These are phyloP conservation scores for Ceratonia siliqua DNA, from an alignment of 306 rosid species.

Conservation along the genomic window DNA sequence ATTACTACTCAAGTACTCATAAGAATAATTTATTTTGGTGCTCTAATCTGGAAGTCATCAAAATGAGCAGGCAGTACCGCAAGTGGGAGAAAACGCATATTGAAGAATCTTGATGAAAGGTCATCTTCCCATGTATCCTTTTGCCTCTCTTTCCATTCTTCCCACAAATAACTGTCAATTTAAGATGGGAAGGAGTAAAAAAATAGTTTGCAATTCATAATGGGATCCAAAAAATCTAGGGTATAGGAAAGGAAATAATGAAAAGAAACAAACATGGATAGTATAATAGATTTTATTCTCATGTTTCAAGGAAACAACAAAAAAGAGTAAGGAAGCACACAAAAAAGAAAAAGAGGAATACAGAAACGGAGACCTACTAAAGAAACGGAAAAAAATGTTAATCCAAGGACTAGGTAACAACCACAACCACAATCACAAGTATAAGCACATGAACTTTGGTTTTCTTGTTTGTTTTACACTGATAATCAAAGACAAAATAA, in stretches of 20 bases:
- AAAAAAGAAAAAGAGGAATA: background rate
- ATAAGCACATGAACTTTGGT: background rate
- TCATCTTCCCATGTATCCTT: constrained; percentile 60
- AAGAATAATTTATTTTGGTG: background rate
- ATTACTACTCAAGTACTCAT: background rate
- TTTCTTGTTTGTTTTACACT: constrained; percentile 9
- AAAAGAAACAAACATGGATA: constrained; percentile 12
- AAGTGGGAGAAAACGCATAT: constrained; percentile 80
- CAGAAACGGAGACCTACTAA: background rate
- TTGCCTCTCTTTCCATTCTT: constrained; percentile 94
- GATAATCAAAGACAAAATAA: background rate
- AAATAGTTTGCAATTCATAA: background rate
- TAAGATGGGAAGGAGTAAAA: constrained; percentile 24
- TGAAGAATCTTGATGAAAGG: constrained; percentile 58
- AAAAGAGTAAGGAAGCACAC: background rate
- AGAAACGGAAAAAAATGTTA: constrained; percentile 17
- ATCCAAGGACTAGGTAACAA: background rate
- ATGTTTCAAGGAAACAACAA: background rate
- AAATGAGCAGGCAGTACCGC: constrained; percentile 56
- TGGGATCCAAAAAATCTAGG: constrained; percentile 2
- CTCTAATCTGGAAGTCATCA: constrained; percentile 18
- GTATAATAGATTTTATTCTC: background rate
- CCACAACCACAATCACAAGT: too few species aligned
- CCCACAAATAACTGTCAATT: constrained; percentile 76
- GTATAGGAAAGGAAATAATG: background rate